Conservation (phyloP, 2,329 filamentous ascomycete species). For the Massarina eburnea region DNA sequence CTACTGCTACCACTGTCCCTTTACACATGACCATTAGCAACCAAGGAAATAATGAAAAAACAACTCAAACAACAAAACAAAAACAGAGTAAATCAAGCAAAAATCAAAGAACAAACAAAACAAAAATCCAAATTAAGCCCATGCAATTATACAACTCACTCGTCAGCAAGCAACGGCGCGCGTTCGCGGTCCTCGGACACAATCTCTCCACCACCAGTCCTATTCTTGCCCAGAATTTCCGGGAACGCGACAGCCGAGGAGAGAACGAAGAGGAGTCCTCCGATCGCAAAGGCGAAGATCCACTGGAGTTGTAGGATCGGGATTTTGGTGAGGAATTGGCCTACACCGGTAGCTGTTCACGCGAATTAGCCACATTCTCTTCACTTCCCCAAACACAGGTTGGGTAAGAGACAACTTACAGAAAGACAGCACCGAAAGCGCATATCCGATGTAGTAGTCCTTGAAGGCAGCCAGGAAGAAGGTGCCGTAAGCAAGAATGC, state of each 20-base stretch:
- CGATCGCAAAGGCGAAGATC: constrained; percentile 89
- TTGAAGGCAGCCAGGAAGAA: constrained; percentile 76
- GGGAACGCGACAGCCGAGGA: constrained; percentile 68
- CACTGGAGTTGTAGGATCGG: constrained; percentile 81
- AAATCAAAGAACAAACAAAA: too few species aligned
- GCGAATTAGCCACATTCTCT: constrained; percentile 3
- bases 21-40: too few species aligned
- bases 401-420: constrained; percentile 50
- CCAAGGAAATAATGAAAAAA: too few species aligned
- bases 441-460: constrained; percentile 77
- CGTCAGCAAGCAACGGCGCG: constrained; percentile 50
- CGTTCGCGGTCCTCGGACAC: constrained; percentile 56
- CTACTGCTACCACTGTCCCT: too few species aligned
- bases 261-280: constrained; percentile 70
- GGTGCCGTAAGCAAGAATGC: constrained; percentile 71
- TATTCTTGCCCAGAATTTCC: constrained; percentile 61
- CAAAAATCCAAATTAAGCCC: too few species aligned
- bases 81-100: too few species aligned
- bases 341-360: constrained; percentile 66
- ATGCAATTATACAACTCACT: background rate
- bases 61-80: too few species aligned
- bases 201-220: constrained; percentile 50
- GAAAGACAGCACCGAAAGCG: constrained; percentile 70
- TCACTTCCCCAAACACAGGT: background rate
- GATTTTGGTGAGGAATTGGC: constrained; percentile 71